Base-by-base conservation (phyloP, 2,329 filamentous ascomycete genomes). In the Mollisia scopiformis region DNA sequence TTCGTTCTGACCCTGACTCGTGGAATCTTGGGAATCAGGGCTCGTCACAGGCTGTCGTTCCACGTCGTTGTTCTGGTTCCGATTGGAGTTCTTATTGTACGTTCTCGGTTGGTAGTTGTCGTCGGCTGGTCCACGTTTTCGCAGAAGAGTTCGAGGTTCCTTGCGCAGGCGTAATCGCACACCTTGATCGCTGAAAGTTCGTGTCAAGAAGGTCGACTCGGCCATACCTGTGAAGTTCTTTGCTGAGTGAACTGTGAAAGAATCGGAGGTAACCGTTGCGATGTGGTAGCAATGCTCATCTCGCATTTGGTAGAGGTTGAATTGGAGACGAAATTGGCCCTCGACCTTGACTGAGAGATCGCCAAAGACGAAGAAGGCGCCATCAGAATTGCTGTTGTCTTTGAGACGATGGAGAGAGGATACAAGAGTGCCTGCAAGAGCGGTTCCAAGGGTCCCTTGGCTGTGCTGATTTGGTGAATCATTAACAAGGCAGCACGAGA, bases 341-440 rank as follows among this genome's bases (percentile, higher is more conserved):
- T 90, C 85, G 25, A 87, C 80, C 72, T 89, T 89, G 62, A 94
- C 87, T 0, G 91, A 95, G 23, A 97, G 80, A 74, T 97, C 92
- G 5, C 90, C 90, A 75, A 96, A 96, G n/a, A 96, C 88, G 71
- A 96, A 96, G 77, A 93, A 96, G 0, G 88, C 92, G 11, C 90
- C 90, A 75, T 95, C 91, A 78, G 79, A 80, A 71, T 93, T 93
- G 69, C 89, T 83, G 2, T 86, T 82, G 72, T 96, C 91, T 74
- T 95, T 94, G 57, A 96, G 78, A 57, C 91, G 84, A 74, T 96
- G 91, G 52, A 95, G 80, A 8, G 92, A 96, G 1, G 92, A 96
- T 5, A 91, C 88, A 43, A 90, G 80, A 5, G 89, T 90, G 8
- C 92, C 92, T 37, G 88, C 83, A 61, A 93, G 77, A 47, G 84